Percentiles rank a stretch among this genome's conserved stretches.
Evolutionary conservation across 2,329 filamentous ascomycete genomes (phyloP).

Genomic region (Calonectria honghensis): DNA sequence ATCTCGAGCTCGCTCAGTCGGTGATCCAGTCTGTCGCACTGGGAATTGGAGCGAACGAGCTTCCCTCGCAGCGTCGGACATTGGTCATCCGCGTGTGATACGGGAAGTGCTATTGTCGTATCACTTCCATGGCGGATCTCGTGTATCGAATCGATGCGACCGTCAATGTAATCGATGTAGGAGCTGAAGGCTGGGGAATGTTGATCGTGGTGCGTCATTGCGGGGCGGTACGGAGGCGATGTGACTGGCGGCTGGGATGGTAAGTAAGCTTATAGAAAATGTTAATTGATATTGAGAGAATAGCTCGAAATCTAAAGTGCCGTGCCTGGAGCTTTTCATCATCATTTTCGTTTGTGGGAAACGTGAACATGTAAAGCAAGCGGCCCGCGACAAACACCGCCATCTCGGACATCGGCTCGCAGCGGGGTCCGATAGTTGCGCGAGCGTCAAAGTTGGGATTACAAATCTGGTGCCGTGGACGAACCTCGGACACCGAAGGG

Average conservation of each 20-base stretch:
- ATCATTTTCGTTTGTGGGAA: not conserved
- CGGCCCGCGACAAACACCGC: not conserved
- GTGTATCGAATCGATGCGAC: not conserved
- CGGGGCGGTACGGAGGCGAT: too few relatives aligned
- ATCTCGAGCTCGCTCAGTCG: not conserved
- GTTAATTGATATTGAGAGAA: not conserved
- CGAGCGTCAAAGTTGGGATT: not conserved
- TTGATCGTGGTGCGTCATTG: not conserved
- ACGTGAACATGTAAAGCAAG: not conserved
- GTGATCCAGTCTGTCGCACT: not conserved
- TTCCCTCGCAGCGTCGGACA: not conserved
- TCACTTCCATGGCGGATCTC: too few relatives aligned
- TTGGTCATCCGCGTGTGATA: too few relatives aligned
- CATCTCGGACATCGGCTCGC: not conserved
- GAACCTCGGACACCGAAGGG: conserved; percentile 4
- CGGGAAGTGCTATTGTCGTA: too few relatives aligned
- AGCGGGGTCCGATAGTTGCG: not conserved
- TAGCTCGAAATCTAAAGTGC: not conserved
- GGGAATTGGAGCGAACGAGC: not conserved
- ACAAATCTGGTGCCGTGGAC: not conserved
- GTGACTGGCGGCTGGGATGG: not conserved
- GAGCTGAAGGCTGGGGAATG: not conserved
- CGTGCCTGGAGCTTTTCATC: not conserved
- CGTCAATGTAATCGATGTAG: conserved; percentile 13
- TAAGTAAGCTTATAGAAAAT: not conserved